Percentiles rank a stretch among this genome's conserved stretches.
These are phyloP conservation scores for Russula abietina DNA, from an alignment of 768 basidiomycete genomes.

Conservation along the genomic window DNA sequence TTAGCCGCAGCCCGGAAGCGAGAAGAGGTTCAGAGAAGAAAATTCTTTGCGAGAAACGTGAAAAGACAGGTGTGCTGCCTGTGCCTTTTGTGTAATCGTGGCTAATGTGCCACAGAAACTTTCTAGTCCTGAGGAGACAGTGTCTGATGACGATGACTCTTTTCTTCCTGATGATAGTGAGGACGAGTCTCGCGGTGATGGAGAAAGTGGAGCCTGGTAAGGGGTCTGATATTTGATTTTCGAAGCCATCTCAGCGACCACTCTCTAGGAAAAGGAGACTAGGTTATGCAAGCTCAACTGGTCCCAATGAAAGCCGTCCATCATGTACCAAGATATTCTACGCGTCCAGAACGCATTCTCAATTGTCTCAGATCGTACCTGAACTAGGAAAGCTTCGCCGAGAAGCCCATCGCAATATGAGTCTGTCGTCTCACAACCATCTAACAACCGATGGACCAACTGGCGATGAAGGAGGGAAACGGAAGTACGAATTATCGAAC, in stretches of 20 bases:
- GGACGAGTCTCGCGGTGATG: not conserved
- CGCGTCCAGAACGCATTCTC: constrained; percentile 93
- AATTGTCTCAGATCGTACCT: constrained; percentile 83
- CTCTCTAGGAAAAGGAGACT: constrained; percentile 1
- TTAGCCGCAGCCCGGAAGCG: constrained; percentile 55
- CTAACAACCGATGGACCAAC: not conserved
- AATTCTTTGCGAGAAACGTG: constrained; percentile 48
- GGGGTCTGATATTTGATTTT: not conserved
- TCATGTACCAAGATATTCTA: constrained; percentile 84
- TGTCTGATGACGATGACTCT: constrained; percentile 17
- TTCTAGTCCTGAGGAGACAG: constrained; percentile 13
- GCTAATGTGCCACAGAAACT: constrained; percentile 1
- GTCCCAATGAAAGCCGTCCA: constrained; percentile 42
- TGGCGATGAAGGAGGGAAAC: constrained; percentile 3
- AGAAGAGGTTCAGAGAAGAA: constrained; percentile 50
- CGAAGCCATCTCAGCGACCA: not conserved
- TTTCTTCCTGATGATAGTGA: constrained; percentile 19
- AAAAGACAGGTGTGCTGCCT: constrained; percentile 50
- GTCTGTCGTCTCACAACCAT: not conserved
- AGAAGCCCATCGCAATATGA: constrained; percentile 10
- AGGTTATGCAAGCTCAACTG: constrained; percentile 4
- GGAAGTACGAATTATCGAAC: constrained; percentile 1
- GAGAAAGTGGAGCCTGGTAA: not conserved
- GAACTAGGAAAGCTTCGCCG: constrained; percentile 75
- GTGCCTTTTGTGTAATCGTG: not conserved